Percentiles rank a stretch among this genome's conserved stretches.
Conservation (phyloP, 306 rosid species). For the Morella rubra region DNA sequence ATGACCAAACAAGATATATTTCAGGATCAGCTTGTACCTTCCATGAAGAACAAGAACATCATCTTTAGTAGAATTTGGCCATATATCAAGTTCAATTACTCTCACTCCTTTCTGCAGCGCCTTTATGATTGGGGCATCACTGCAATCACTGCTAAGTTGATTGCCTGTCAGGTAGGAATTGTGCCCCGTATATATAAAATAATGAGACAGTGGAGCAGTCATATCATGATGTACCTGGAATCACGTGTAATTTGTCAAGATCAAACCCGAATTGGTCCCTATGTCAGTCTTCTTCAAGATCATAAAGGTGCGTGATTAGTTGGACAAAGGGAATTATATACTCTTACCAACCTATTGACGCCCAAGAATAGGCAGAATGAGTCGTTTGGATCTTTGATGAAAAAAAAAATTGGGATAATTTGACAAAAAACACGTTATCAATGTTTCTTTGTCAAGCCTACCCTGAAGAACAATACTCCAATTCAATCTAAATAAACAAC, state of each 20-base stretch:
- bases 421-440: background rate
- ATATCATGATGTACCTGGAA: constrained; percentile 92
- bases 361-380: background rate
- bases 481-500: background rate
- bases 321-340: background rate
- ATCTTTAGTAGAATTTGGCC: constrained; percentile 82
- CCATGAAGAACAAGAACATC: constrained; percentile 83
- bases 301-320: background rate
- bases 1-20: constrained; percentile 18
- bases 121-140: constrained; percentile 77
- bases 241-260: constrained; percentile 34
- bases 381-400: background rate
- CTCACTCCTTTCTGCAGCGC: constrained; percentile 67
- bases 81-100: constrained; percentile 83
- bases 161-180: constrained; percentile 95
- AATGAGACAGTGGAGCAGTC: constrained; percentile 89
- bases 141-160: constrained; percentile 90
- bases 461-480: background rate
- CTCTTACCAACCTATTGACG: background rate
- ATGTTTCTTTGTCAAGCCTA: background rate
- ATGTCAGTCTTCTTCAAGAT: background rate
- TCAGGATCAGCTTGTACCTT: constrained; percentile 49
- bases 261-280: constrained; percentile 4
- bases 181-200: constrained; percentile 97
- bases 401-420: background rate